These are phyloP conservation scores for Boechera divaricarpa DNA, from an alignment of 345 rosid genomes.

Conservation along the genomic window DNA sequence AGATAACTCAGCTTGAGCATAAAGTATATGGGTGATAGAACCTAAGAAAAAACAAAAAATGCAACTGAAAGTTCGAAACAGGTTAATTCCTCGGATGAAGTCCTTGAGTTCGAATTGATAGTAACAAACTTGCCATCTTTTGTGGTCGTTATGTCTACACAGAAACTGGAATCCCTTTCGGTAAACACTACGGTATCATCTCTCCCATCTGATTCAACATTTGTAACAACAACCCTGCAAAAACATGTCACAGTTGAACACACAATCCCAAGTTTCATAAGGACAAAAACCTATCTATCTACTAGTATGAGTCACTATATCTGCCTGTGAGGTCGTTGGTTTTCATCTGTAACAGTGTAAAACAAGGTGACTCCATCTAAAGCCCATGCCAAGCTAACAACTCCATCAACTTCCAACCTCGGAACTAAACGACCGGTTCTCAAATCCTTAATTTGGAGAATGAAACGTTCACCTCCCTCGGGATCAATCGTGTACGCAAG, in stretches of 20 bases:
- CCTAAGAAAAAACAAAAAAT: not conserved
- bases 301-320: constrained; percentile 18
- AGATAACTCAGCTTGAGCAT: constrained; percentile 33
- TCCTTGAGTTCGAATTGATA: constrained; percentile 93
- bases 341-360: constrained; percentile 67
- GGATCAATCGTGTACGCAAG: constrained; percentile 85
- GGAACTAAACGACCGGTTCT: constrained; percentile 56
- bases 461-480: constrained; percentile 69
- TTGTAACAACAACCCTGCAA: constrained; percentile 73
- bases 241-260: constrained; percentile 27
- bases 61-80: constrained; percentile 34
- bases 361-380: constrained; percentile 71
- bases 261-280: constrained; percentile 6
- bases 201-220: constrained; percentile 52
- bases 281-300: not conserved
- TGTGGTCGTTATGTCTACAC: constrained; percentile 88
- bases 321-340: constrained; percentile 82
- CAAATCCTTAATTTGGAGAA: constrained; percentile 83
- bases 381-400: constrained; percentile 94
- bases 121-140: constrained; percentile 97
- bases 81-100: constrained; percentile 85
- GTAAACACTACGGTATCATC: constrained; percentile 54
- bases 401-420: constrained; percentile 59
- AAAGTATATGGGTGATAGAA: too few species aligned
- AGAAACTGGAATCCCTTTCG: constrained; percentile 72